These are phyloP conservation scores for Penicillium robsamsonii DNA, from an alignment of 495 filamentous ascomycete species.

Conservation along the genomic window DNA sequence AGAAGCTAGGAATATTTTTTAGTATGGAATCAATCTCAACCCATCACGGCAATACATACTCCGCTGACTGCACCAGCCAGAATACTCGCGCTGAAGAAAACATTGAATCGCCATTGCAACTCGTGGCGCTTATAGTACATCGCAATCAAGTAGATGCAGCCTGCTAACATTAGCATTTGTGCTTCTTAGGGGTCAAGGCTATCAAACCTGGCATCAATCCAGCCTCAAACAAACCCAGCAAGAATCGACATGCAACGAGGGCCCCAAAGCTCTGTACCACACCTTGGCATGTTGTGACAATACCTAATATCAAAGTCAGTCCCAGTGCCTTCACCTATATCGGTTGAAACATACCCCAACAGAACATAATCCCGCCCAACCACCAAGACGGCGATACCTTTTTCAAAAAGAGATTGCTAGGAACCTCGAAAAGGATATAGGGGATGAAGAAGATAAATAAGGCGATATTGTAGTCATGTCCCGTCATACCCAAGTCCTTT, in stretches of 20 bases:
- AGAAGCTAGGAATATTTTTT: constrained; percentile 42
- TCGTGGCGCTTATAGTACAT: constrained; percentile 66
- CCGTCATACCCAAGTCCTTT: constrained; percentile 54
- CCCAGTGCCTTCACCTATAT: neutral
- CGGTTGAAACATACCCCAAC: constrained; percentile 46
- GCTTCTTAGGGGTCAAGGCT: neutral
- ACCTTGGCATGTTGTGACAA: constrained; percentile 58
- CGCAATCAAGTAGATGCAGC: constrained; percentile 51
- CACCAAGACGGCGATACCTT: constrained; percentile 59
- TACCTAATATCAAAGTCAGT: constrained; percentile 22
- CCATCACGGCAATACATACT: constrained; percentile 21
- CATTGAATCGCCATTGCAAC: constrained; percentile 55
- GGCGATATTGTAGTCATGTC: constrained; percentile 59
- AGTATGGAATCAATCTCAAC: neutral
- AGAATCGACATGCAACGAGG: constrained; percentile 52
- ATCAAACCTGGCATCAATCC: constrained; percentile 51
- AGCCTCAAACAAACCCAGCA: constrained; percentile 59
- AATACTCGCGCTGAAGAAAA: constrained; percentile 58
- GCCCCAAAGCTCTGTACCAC: constrained; percentile 50
- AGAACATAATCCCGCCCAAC: constrained; percentile 52
- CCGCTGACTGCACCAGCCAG: constrained; percentile 62
- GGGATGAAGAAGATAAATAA: constrained; percentile 65
- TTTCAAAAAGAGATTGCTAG: constrained; percentile 64
- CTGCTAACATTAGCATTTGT: constrained; percentile 12
- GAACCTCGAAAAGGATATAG: constrained; percentile 65